Evolutionary conservation across 176 grass and related monocot species (phyloP).

Genomic region (Juncus inflexus): DNA sequence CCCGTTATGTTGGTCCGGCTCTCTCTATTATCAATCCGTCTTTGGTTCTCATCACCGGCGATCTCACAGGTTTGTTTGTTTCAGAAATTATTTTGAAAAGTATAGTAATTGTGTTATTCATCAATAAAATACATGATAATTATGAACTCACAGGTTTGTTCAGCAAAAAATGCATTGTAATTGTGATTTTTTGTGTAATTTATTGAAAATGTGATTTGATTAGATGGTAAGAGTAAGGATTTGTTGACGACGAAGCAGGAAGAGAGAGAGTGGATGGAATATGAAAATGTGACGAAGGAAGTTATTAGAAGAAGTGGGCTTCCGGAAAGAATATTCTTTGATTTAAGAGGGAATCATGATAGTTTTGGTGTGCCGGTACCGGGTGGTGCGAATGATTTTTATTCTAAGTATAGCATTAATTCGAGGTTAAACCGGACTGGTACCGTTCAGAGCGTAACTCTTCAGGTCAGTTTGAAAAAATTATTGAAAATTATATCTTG

Average conservation of each 20-base stretch:
- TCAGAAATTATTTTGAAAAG: not conserved
- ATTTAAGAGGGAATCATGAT: slow-evolving; percentile 92
- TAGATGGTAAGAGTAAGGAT: slow-evolving; percentile 99
- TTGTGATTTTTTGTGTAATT: not conserved
- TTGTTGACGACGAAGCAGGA: slow-evolving; percentile 85
- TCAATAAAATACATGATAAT: too few species aligned
- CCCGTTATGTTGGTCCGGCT: slow-evolving; percentile 59
- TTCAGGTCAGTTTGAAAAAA: slow-evolving; percentile 47
- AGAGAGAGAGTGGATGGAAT: slow-evolving; percentile 73
- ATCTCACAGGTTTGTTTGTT: slow-evolving; percentile 70
- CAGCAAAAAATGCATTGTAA: too few species aligned
- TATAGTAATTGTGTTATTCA: too few species aligned
- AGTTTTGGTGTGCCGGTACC: slow-evolving; percentile 59
- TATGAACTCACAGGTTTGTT: too few species aligned
- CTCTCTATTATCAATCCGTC: slow-evolving; percentile 76
- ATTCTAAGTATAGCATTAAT: slow-evolving; percentile 79
- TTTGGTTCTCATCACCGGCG: slow-evolving; percentile 90
- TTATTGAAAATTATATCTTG: too few species aligned
- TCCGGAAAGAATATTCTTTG: slow-evolving; percentile 65
- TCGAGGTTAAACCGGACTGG: slow-evolving; percentile 41
- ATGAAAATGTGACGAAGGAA: slow-evolving; percentile 45
- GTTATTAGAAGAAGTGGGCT: slow-evolving; percentile 63
- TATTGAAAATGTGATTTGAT: slow-evolving; percentile 8
- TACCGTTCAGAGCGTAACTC: slow-evolving; percentile 66
- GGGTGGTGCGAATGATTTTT: slow-evolving; percentile 68